A percentile compares a stretch with the other conserved stretches of the same genome.
Evolutionary conservation across 2,329 filamentous ascomycete genomes (phyloP).

Genomic region (Xylariaceae sp.): DNA sequence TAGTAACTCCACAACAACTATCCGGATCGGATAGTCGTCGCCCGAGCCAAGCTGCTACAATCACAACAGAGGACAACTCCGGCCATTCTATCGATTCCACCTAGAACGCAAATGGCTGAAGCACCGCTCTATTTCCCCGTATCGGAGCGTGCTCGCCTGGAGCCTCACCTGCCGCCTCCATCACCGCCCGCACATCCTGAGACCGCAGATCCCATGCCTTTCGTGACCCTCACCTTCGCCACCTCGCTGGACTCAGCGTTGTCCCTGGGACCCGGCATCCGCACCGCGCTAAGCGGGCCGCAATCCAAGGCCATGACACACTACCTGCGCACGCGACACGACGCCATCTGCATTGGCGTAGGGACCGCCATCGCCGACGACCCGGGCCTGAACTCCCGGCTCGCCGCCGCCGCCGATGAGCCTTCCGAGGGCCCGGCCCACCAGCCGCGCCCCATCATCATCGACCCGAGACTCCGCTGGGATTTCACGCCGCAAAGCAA

Average conservation of each 20-base stretch:
- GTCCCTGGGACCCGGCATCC: slow-evolving; percentile 71
- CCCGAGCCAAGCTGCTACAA: too few species aligned
- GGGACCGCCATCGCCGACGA: slow-evolving; percentile 82
- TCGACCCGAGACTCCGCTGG: slow-evolving; percentile 80
- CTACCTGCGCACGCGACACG: slow-evolving; percentile 75
- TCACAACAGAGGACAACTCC: too few species aligned
- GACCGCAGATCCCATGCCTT: slow-evolving; percentile 13
- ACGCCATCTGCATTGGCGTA: slow-evolving; percentile 80
- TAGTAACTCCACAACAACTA: too few species aligned
- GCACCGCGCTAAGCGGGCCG: slow-evolving; percentile 77
- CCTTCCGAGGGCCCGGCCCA: slow-evolving; percentile 37
- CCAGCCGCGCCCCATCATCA: slow-evolving; percentile 76
- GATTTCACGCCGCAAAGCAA: slow-evolving; percentile 55
- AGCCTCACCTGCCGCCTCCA: slow-evolving; percentile 31
- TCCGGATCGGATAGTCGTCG: too few species aligned
- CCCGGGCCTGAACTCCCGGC: slow-evolving; percentile 78
- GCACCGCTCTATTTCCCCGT: slow-evolving; percentile 28
- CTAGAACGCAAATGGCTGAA: slow-evolving; percentile 26
- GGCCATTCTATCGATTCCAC: not conserved
- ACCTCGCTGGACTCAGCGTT: slow-evolving; percentile 82
- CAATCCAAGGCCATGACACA: slow-evolving; percentile 91
- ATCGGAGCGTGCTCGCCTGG: slow-evolving; percentile 29
- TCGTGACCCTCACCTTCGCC: slow-evolving; percentile 81
- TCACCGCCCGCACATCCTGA: not conserved
- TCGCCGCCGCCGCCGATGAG: slow-evolving; percentile 49